Conservation (phyloP, 805 yeast species). For the Deakozyma indianensis region DNA sequence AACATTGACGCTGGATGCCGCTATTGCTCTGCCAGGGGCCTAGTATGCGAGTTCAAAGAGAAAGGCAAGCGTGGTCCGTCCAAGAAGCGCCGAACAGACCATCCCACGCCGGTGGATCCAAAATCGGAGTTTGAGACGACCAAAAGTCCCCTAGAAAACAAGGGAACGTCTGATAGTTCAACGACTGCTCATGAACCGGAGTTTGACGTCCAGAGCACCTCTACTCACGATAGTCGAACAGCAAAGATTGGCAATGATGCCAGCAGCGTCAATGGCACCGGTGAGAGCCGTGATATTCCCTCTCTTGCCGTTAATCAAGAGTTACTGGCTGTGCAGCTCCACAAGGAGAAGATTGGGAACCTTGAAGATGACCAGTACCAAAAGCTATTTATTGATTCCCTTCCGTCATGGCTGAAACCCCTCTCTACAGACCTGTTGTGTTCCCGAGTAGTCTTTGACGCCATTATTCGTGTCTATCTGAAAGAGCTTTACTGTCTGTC, state of each 20-base stretch:
- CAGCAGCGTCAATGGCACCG: too few relatives aligned
- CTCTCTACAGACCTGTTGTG: background rate
- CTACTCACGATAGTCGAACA: too few relatives aligned
- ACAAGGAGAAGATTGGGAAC: background rate
- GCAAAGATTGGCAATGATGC: too few relatives aligned
- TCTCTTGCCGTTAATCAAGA: too few relatives aligned
- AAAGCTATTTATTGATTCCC: background rate
- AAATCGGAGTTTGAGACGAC: too few relatives aligned
- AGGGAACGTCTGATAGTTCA: too few relatives aligned
- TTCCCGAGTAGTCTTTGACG: background rate
- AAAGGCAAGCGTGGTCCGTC: background rate
- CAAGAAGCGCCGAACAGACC: too few relatives aligned
- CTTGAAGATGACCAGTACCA: background rate
- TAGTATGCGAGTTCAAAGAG: background rate
- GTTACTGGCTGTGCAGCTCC: background rate
- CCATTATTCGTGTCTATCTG: background rate
- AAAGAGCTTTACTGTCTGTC: conserved; percentile 5
- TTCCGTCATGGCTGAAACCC: background rate
- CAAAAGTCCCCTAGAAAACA: too few relatives aligned
- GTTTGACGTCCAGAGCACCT: too few relatives aligned
- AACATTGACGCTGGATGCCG: background rate
- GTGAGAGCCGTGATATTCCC: too few relatives aligned
- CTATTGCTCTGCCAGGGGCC: conserved; percentile 2
- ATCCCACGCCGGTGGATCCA: too few relatives aligned
- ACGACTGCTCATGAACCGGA: too few relatives aligned